phyloP scores from a whole-genome alignment of 2,329 filamentous ascomycete species.

The Paracamarosporium sp. region DNA sequence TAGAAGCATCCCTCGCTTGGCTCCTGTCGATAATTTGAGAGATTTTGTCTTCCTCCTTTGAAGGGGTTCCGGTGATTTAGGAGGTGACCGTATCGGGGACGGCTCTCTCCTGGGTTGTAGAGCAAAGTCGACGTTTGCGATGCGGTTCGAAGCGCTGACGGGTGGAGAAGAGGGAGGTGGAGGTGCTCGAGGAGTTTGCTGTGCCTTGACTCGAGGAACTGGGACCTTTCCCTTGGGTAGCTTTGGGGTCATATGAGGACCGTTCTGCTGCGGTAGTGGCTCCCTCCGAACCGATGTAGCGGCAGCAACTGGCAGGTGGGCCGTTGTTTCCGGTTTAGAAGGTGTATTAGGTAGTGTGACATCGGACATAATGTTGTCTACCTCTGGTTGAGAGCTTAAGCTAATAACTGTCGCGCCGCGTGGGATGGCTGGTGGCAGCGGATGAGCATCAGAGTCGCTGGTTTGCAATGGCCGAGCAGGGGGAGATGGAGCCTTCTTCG shows the following conservation, averaged over 20 bases:
- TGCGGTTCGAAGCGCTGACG: conserved; percentile 45
- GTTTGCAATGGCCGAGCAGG: conserved; percentile 33
- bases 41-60: conserved; percentile 39
- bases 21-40: conserved; percentile 47
- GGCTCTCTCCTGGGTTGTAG: conserved; percentile 16
- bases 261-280: neutral
- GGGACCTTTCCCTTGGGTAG: conserved; percentile 33
- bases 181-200: conserved; percentile 30
- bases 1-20: conserved; percentile 50
- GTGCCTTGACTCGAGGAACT: conserved; percentile 28
- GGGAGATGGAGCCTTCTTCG: conserved; percentile 23
- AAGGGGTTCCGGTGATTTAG: conserved; percentile 17
- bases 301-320: neutral
- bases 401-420: conserved; percentile 41
- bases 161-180: conserved; percentile 44
- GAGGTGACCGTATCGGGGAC: conserved; percentile 14
- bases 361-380: conserved; percentile 30
- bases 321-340: conserved; percentile 7
- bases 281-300: conserved; percentile 12
- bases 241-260: conserved; percentile 23
- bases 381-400: conserved; percentile 41
- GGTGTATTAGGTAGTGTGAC: conserved; percentile 33
- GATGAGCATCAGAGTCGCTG: conserved; percentile 21
- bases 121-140: conserved; percentile 41
- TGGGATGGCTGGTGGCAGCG: conserved; percentile 18